Evolutionary conservation across 140 eudicot genomes (phyloP).

Genomic region (Bidens hawaiensis): DNA sequence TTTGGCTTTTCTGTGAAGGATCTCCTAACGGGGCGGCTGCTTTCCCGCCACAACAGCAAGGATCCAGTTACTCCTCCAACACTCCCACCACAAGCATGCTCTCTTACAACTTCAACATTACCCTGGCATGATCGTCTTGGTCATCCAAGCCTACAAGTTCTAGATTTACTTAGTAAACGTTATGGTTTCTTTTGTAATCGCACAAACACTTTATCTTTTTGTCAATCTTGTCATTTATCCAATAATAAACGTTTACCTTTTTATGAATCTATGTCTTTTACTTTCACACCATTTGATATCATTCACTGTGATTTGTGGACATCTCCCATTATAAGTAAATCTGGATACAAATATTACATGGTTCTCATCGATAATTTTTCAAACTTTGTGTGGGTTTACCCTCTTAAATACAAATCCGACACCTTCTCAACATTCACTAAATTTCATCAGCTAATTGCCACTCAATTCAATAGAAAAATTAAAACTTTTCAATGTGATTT

Average conservation of each 20-base stretch:
- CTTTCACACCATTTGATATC: not conserved
- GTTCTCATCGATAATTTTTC: not conserved
- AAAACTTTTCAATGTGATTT: not conserved
- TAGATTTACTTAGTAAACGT: not conserved
- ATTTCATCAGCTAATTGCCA: not conserved
- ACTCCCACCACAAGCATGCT: not conserved
- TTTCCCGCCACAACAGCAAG: not conserved
- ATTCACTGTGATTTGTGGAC: not conserved
- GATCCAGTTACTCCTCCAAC: not conserved
- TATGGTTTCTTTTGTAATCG: not conserved
- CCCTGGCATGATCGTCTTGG: not conserved
- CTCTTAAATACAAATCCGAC: not conserved
- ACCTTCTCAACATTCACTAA: not conserved
- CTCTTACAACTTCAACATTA: too few species aligned
- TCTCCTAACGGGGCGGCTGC: not conserved
- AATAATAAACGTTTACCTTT: not conserved
- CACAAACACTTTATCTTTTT: too few species aligned
- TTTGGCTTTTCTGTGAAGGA: not conserved
- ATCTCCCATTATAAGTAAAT: not conserved
- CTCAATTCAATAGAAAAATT: not conserved
- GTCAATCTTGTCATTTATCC: not conserved
- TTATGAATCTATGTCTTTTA: not conserved
- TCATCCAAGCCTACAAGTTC: not conserved
- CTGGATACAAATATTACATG: not conserved
- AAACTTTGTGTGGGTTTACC: not conserved